A percentile compares a stretch with the other conserved stretches of the same genome.
Evolutionary conservation across 768 basidiomycete species (phyloP).

Genomic region (Psilocybe cyanescens): DNA sequence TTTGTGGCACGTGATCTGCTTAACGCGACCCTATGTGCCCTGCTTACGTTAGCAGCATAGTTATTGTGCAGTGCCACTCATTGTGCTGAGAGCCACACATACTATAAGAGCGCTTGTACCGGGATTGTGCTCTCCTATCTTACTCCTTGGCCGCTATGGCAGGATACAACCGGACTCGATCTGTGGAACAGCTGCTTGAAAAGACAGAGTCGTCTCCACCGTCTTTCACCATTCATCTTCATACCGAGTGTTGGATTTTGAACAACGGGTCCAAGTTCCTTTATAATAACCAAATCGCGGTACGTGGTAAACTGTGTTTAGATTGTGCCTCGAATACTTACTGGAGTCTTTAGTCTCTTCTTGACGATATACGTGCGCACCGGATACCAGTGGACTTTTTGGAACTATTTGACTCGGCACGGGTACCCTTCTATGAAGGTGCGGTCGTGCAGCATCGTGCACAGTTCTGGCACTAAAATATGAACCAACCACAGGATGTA

Average conservation of each 20-base stretch:
- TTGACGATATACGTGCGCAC: constrained; percentile 83
- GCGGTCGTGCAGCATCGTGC: not conserved
- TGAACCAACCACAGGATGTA: constrained; percentile 59
- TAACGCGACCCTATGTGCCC: constrained; percentile 17
- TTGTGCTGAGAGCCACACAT: not conserved
- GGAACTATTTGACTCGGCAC: constrained; percentile 74
- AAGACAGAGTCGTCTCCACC: constrained; percentile 59
- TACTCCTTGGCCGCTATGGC: constrained; percentile 47
- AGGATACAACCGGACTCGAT: constrained; percentile 75
- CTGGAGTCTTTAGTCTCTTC: constrained; percentile 55
- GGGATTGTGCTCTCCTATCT: not conserved
- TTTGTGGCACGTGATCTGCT: constrained; percentile 35
- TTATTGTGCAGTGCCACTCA: constrained; percentile 18
- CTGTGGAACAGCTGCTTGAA: constrained; percentile 61
- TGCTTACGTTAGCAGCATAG: constrained; percentile 23
- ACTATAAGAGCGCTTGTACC: constrained; percentile 1
- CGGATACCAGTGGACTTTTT: constrained; percentile 88
- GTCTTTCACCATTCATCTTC: constrained; percentile 79
- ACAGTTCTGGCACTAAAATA: not conserved
- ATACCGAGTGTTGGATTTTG: constrained; percentile 81
- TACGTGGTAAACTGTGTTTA: constrained; percentile 25
- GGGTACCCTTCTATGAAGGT: constrained; percentile 87
- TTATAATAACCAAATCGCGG: constrained; percentile 80
- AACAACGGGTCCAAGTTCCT: constrained; percentile 83
- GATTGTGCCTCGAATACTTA: not conserved